phyloP scores from a whole-genome alignment of 2,329 filamentous ascomycete genomes.

The Podosphaera fusca region DNA sequence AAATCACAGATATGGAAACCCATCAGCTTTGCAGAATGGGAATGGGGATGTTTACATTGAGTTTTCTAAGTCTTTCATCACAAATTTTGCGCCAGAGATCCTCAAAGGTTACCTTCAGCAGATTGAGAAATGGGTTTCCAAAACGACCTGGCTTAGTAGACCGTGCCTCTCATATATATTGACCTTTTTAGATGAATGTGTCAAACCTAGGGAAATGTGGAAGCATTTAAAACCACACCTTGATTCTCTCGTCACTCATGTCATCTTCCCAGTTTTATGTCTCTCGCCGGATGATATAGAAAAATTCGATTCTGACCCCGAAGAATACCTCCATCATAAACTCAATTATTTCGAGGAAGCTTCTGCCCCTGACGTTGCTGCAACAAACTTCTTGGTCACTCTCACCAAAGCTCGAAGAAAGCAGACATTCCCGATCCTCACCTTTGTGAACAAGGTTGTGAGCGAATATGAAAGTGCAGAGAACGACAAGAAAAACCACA shows the following conservation, averaged over 20 bases:
- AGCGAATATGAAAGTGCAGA: conserved; percentile 72
- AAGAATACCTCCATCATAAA: conserved; percentile 91
- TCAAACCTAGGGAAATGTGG: conserved; percentile 96
- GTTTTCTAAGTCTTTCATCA: conserved; percentile 78
- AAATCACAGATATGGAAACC: conserved; percentile 60
- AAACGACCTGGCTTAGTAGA: conserved; percentile 84
- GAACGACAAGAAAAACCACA: conserved; percentile 74
- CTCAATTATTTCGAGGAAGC: conserved; percentile 97
- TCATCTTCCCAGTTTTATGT: conserved; percentile 88
- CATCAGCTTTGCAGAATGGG: conserved; percentile 44
- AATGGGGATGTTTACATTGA: conserved; percentile 55
- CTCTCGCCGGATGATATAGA: conserved; percentile 80
- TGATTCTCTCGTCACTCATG: conserved; percentile 77
- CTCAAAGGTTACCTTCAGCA: conserved; percentile 83
- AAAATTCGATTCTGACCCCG: conserved; percentile 80
- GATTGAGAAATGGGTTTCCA: conserved; percentile 94
- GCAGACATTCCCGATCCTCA: conserved; percentile 83
- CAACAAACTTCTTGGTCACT: conserved; percentile 88
- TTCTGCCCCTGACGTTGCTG: conserved; percentile 80
- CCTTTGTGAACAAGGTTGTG: conserved; percentile 86
- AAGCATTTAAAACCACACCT: conserved; percentile 78
- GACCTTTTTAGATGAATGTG: conserved; percentile 88
- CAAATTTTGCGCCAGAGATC: conserved; percentile 84
- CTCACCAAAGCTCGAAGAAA: conserved; percentile 87
- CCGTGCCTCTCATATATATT: conserved; percentile 83